A percentile compares a stretch with the other conserved stretches of the same genome.
Conservation (phyloP, 352 stramenopile species). For the Phytophthora constricta region DNA sequence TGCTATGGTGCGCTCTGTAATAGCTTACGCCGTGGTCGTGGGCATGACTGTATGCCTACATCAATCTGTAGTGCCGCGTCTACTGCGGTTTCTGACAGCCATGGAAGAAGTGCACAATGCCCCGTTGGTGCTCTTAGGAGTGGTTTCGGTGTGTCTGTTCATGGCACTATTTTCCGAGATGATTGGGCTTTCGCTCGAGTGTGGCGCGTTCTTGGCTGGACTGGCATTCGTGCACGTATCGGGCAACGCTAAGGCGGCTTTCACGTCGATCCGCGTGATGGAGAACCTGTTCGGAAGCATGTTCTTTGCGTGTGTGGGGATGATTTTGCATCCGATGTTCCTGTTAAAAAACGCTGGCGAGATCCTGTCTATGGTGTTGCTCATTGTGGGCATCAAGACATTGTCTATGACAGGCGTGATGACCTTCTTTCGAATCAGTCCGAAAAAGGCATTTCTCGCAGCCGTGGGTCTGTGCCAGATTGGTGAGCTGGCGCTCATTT, state of each 20-base stretch:
- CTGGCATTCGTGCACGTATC: constrained; percentile 83
- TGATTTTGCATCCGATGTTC: constrained; percentile 89
- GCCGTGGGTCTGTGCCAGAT: constrained; percentile 84
- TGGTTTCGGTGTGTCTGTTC: constrained; percentile 85
- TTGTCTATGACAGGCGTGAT: constrained; percentile 79
- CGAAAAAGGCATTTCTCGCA: constrained; percentile 76
- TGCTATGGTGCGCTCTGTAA: constrained; percentile 67
- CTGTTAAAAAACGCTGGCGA: constrained; percentile 75
- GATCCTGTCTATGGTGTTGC: constrained; percentile 84
- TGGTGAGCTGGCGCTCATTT: constrained; percentile 86
- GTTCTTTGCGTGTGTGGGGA: constrained; percentile 89
- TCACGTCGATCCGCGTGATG: constrained; percentile 87
- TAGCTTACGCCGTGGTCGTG: constrained; percentile 78
- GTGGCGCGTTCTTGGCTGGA: constrained; percentile 82
- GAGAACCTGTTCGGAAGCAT: constrained; percentile 90
- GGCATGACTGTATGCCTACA: constrained; percentile 73
- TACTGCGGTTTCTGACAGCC: constrained; percentile 73
- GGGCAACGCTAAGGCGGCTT: constrained; percentile 65
- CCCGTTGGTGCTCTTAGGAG: constrained; percentile 77
- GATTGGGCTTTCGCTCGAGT: constrained; percentile 85
- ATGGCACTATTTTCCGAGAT: constrained; percentile 87
- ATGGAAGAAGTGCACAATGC: constrained; percentile 88
- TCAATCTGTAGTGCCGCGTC: constrained; percentile 67
- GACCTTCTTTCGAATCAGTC: constrained; percentile 79
- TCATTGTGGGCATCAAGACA: constrained; percentile 84